These are phyloP conservation scores for Volvox africanus DNA, from an alignment of 139 green algal genomes.

Conservation along the genomic window DNA sequence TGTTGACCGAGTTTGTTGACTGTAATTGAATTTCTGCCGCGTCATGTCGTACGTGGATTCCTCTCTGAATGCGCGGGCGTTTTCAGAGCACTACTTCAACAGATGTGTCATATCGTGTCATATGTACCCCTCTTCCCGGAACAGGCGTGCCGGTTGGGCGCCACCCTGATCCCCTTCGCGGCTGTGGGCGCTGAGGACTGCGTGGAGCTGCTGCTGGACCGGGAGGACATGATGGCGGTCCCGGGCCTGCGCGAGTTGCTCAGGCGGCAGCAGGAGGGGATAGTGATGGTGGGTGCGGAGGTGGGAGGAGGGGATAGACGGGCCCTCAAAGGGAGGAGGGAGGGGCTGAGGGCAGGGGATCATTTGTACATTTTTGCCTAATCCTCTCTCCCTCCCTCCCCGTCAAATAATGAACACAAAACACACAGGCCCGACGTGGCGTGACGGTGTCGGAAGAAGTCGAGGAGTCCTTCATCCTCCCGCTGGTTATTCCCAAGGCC, in stretches of 20 bases:
- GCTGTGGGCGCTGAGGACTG: constrained; percentile 76
- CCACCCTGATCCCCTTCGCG: constrained; percentile 95
- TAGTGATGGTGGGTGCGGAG: not conserved
- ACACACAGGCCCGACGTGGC: constrained; percentile 56
- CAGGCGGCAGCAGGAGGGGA: constrained; percentile 14
- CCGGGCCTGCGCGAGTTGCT: constrained; percentile 76
- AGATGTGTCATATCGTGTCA: no score
- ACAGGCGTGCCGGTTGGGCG: constrained; percentile 88
- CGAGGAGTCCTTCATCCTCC: constrained; percentile 60
- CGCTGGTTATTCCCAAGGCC: constrained; percentile 68
- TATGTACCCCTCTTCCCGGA: not conserved
- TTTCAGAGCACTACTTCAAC: no score
- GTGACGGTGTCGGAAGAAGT: constrained; percentile 60
- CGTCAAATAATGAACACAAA: not conserved
- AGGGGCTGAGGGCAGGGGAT: not conserved
- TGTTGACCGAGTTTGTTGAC: no score
- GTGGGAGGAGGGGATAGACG: not conserved
- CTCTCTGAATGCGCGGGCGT: no score
- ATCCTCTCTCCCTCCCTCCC: not conserved
- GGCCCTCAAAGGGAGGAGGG: not conserved
- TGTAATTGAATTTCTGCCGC: not conserved
- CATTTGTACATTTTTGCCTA: not conserved
- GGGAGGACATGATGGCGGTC: constrained; percentile 68
- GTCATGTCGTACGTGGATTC: not conserved
- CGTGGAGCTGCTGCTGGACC: constrained; percentile 47